Evolutionary conservation across 2,329 filamentous ascomycete species (phyloP).

Genomic region (Sporothrix phasma): DNA sequence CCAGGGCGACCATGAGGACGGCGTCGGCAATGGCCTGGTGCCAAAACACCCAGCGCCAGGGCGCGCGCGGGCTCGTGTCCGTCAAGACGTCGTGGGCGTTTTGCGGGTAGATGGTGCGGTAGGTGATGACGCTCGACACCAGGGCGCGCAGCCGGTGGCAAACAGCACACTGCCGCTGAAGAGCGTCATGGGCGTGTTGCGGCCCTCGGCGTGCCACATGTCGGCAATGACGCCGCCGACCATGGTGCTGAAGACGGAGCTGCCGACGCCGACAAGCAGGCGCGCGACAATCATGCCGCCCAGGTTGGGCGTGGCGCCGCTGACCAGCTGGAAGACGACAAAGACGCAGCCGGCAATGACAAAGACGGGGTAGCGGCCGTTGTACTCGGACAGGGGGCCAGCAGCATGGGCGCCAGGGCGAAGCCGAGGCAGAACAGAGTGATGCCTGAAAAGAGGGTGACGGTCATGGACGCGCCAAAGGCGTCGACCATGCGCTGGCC

Average conservation of each 20-base stretch:
- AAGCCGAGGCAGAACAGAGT: constrained; percentile 78
- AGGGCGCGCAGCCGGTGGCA: constrained; percentile 75
- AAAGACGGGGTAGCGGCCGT: constrained; percentile 77
- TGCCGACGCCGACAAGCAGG: constrained; percentile 68
- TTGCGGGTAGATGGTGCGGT: constrained; percentile 36
- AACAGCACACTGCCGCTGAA: constrained; percentile 72
- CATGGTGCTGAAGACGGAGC: constrained; percentile 74
- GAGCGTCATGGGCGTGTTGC: constrained; percentile 83
- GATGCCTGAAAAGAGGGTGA: constrained; percentile 54
- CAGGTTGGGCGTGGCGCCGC: constrained; percentile 59
- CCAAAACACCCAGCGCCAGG: constrained; percentile 86
- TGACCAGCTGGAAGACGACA: constrained; percentile 59
- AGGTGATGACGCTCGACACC: constrained; percentile 57
- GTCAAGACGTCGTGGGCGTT: constrained; percentile 15
- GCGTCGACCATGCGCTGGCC: constrained; percentile 53
- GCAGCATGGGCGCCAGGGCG: constrained; percentile 71
- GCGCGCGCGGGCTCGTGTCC: constrained; percentile 22
- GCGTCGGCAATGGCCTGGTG: constrained; percentile 64
- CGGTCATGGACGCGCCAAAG: constrained; percentile 57
- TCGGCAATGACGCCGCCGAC: constrained; percentile 88
- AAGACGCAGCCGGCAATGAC: constrained; percentile 63
- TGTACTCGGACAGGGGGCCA: constrained; percentile 86
- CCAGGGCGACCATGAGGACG: constrained; percentile 52
- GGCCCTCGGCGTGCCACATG: constrained; percentile 64
- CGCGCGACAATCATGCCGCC: constrained; percentile 66